Conservation (phyloP, 2,329 filamentous ascomycete species). For the Stemphylium beticola region DNA sequence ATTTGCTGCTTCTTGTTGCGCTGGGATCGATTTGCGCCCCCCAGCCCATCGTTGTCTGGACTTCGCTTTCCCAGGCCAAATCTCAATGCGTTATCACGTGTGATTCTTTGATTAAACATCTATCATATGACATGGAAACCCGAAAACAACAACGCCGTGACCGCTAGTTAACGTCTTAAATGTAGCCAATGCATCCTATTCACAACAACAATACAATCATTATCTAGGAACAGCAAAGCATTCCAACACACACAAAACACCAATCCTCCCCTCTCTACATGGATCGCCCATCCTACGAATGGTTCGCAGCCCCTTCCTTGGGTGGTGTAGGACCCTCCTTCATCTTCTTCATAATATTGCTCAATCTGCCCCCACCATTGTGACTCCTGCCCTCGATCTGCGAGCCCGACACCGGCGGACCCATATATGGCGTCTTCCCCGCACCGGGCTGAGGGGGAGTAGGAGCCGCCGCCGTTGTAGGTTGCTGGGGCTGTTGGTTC, state of each 20-base stretch:
- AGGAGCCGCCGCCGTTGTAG: neutral
- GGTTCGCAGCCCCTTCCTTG: conserved; percentile 10
- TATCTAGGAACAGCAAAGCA: neutral
- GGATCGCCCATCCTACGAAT: neutral
- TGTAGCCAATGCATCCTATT: too few species aligned
- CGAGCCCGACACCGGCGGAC: conserved; percentile 31
- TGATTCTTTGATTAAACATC: too few species aligned
- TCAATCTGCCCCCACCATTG: conserved; percentile 34
- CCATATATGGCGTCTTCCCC: conserved; percentile 21
- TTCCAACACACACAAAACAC: neutral
- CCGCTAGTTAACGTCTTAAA: too few species aligned
- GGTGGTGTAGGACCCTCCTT: conserved; percentile 34
- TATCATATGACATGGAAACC: too few species aligned
- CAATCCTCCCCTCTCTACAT: neutral
- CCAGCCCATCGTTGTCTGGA: too few species aligned
- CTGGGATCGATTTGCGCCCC: neutral
- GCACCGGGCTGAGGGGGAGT: neutral
- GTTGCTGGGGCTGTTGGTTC: conserved; percentile 2
- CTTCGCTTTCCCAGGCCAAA: too few species aligned
- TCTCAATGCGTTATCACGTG: too few species aligned
- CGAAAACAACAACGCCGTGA: too few species aligned
- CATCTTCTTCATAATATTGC: conserved; percentile 45
- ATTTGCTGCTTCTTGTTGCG: neutral
- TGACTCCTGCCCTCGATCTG: conserved; percentile 30
- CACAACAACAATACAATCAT: too few species aligned